Percentiles rank a stretch among this genome's conserved stretches.
These are phyloP conservation scores for Henckelia pumila DNA, from an alignment of 257 asterid genomes.

Conservation along the genomic window DNA sequence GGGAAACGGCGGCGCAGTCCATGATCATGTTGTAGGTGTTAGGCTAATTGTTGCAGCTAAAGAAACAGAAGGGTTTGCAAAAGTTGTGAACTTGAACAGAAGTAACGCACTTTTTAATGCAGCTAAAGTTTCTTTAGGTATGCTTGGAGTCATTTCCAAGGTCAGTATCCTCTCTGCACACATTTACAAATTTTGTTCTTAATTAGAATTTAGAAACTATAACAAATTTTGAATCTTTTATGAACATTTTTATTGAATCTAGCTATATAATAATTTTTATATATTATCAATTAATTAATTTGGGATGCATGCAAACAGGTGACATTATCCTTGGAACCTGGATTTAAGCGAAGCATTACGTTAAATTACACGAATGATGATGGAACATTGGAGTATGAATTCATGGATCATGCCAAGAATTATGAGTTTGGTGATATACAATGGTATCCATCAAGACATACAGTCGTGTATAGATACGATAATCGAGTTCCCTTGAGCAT, in stretches of 20 bases:
- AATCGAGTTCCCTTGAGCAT: conserved; percentile 49
- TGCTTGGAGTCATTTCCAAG: conserved; percentile 80
- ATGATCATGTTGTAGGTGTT: conserved; percentile 64
- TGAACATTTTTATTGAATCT: not conserved
- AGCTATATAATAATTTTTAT: not conserved
- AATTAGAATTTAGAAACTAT: too few relatives aligned
- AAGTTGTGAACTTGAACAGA: conserved; percentile 34
- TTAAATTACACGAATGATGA: conserved; percentile 61
- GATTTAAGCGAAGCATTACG: conserved; percentile 64
- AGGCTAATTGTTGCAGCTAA: conserved; percentile 50
- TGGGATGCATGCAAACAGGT: conserved; percentile 36
- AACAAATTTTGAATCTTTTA: too few relatives aligned
- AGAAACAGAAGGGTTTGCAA: conserved; percentile 55
- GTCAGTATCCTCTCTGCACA: conserved; percentile 30
- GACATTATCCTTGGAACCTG: conserved; percentile 57
- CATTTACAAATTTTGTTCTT: not conserved
- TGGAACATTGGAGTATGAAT: conserved; percentile 50
- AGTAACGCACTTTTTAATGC: conserved; percentile 48
- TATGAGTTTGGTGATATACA: conserved; percentile 84
- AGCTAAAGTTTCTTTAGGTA: conserved; percentile 64
- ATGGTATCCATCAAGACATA: conserved; percentile 85
- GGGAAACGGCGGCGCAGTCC: conserved; percentile 84
- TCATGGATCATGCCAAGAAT: conserved; percentile 50
- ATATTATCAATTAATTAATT: not conserved
- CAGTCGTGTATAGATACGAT: conserved; percentile 71